Evolutionary conservation across 1,284 basidiomycete species (phyloP).

Genomic region (Ustilago trichophora): DNA sequence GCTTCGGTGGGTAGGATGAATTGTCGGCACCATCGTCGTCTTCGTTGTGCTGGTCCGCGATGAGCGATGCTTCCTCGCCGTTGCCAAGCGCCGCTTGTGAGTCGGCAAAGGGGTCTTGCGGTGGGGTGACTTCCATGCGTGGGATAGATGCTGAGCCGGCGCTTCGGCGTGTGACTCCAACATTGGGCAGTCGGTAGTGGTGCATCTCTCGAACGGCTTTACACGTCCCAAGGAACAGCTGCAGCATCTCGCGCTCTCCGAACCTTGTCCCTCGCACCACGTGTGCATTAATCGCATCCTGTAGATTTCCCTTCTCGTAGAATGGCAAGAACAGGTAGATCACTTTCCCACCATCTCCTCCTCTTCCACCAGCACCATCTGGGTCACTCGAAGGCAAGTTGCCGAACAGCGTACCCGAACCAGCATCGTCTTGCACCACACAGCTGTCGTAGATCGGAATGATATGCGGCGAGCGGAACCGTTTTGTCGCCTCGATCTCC

Average conservation of each 20-base stretch:
- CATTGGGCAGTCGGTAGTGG: conserved; percentile 65
- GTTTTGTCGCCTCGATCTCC: conserved; percentile 65
- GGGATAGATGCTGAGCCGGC: too few species aligned
- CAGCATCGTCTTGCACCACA: conserved; percentile 60
- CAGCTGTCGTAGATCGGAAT: conserved; percentile 64
- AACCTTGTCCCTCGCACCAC: conserved; percentile 83
- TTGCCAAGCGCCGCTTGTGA: too few species aligned
- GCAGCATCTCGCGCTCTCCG: conserved; percentile 86
- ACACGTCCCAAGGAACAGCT: conserved; percentile 91
- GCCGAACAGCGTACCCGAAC: conserved; percentile 42
- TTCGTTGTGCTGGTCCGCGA: conserved; percentile 41
- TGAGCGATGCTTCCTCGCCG: conserved; percentile 49
- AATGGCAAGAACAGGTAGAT: conserved; percentile 77
- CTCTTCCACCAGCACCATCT: conserved; percentile 32
- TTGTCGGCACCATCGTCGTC: conserved; percentile 70
- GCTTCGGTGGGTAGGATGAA: conserved; percentile 51
- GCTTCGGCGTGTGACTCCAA: conserved; percentile 29
- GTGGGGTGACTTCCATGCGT: conserved; percentile 37
- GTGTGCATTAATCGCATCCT: conserved; percentile 90
- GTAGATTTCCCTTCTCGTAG: conserved; percentile 84
- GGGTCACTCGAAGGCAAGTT: conserved; percentile 52
- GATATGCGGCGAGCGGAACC: conserved; percentile 64
- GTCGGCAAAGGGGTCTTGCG: conserved; percentile 40
- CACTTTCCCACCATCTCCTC: conserved; percentile 48
- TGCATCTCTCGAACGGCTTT: conserved; percentile 94